Evolutionary conservation across 306 rosid species (phyloP), one percentile per base, ranked within the genome.

Genomic region (Sicyos baderoa): DNA sequence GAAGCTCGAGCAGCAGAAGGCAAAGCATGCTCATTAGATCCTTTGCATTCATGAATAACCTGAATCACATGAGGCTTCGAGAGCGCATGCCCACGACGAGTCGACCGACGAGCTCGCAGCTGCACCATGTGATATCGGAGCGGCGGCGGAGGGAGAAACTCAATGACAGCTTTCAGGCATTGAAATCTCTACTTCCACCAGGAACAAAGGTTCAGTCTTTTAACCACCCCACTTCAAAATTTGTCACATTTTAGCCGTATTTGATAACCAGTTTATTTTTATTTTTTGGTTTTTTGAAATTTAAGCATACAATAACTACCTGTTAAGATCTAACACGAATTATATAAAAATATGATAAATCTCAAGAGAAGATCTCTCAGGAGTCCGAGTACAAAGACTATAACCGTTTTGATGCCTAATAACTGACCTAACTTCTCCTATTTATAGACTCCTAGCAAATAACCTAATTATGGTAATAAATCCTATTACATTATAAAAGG

Each of bases 61-160:
- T 89, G 14, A 86, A 82, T 68, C 57, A 42, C 2, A 32, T 81
- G 76, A 87, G 89, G 74, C 14, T 79, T 71, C 79, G 77, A 18
- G 85, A 82, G 15, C 72, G 81, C 19, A 9, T 71, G 54, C 92
- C 85, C 75, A 71, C 75, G 79, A 71, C 75, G 2, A 71, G 55
- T 0, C 88, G 86, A 25, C 86, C 93, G 16, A 69, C 82, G 1
- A 81, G 72, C 18, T 79, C 86, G 0, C 95, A 87, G 76, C 75
- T 87, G 52, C 93, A 83, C 71, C 98, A 93, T 74, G 78, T 86
- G 87, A 86, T 93, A 54, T 83, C 89, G 0, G 98, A 93, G 73
- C 81, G 98, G 53, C 83, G 83, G 51, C 73, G 98, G 61, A 90
- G 98, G n/a, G 91, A 86, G 83, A 88, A 89, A 48, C 81, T 93